Base-by-base conservation (phyloP, 768 basidiomycete species). In the Lactarius trivialis region DNA sequence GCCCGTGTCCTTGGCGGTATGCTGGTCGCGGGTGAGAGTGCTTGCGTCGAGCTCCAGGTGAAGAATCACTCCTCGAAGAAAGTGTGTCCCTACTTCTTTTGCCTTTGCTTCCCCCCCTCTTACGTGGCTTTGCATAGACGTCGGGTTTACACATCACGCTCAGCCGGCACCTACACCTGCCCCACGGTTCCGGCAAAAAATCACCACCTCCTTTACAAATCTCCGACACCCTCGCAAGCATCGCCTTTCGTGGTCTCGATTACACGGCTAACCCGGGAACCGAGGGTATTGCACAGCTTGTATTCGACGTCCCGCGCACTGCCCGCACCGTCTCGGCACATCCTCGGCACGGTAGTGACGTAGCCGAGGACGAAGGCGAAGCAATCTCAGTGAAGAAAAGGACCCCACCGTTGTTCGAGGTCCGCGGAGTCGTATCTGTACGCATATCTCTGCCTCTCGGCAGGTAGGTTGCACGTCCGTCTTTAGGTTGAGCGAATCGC, bases 41-140 rank as follows among this genome's bases (percentile, higher is more conserved):
- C 81, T 19, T 88, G 85, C 69, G 77, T 93, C 48, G 86, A 91
- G 68, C 73, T 93, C 57, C 83, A 86, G 65, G 85, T 93, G 53
- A 91, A 85, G 77, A 93, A 93, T 68, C 86, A 91, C 70, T 88
- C 90, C 1, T 74, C 76, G 55, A 89, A 88, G 75, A 91, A 87
- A 85, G 91, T 89, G 52, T 61, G 72, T 68, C 45, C 37, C 32
- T 26, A 6, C 12, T 9, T 2, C 8, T 1, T 14, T 30, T n/a
- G 8, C 30, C 28, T n/a, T 51, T 33, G 12, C 14, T 50, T 14
- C n/a, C n/a, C n/a, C n/a, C n/a, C n/a, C n/a, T 58, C 41, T 48
- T 15, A 55, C 39, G 36, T 9, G 57, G 30, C 41, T n/a, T 48
- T 39, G 37, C 24, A 9, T 65, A 92, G 91, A 91, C 89, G 64